Evolutionary conservation across 306 rosid species (phyloP).

Genomic region (Cicer cuneatum): DNA sequence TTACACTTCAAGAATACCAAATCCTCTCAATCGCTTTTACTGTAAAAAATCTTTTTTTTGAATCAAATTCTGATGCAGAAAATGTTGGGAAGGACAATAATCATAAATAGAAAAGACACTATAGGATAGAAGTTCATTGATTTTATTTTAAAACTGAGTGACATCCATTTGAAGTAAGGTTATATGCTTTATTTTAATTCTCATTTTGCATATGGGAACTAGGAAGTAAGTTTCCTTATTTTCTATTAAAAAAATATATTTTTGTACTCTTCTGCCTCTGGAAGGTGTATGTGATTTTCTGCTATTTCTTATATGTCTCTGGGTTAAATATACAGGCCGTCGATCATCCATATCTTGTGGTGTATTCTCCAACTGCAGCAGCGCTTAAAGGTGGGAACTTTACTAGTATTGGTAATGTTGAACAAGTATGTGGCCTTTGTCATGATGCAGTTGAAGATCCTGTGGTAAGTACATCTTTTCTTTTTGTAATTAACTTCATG

Average conservation of each 20-base stretch:
- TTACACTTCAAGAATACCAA: not conserved
- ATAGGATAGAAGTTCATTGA: not conserved
- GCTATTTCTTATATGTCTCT: not conserved
- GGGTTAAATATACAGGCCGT: constrained; percentile 64
- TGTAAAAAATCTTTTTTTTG: not conserved
- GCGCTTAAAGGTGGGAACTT: constrained; percentile 52
- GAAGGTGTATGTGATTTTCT: constrained; percentile 14
- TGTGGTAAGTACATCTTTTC: constrained; percentile 61
- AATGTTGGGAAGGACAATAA: not conserved
- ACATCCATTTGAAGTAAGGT: constrained; percentile 17
- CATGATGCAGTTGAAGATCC: constrained; percentile 75
- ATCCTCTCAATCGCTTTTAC: constrained; percentile 15
- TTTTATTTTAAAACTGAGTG: constrained; percentile 33
- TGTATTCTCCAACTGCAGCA: constrained; percentile 74
- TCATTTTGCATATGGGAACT: constrained; percentile 9
- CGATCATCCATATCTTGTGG: constrained; percentile 91
- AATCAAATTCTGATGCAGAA: not conserved
- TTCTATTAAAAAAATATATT: not conserved
- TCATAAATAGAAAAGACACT: not conserved
- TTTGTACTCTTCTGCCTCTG: not conserved
- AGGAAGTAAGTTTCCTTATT: constrained; percentile 23
- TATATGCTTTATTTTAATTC: constrained; percentile 1
- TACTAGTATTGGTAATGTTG: constrained; percentile 46
- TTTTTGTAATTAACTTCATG: not conserved
- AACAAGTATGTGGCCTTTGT: constrained; percentile 76